A percentile compares a stretch with the other conserved stretches of the same genome.
phyloP scores from a whole-genome alignment of 208 protist genomes.

The Trypanosoma grayi region DNA sequence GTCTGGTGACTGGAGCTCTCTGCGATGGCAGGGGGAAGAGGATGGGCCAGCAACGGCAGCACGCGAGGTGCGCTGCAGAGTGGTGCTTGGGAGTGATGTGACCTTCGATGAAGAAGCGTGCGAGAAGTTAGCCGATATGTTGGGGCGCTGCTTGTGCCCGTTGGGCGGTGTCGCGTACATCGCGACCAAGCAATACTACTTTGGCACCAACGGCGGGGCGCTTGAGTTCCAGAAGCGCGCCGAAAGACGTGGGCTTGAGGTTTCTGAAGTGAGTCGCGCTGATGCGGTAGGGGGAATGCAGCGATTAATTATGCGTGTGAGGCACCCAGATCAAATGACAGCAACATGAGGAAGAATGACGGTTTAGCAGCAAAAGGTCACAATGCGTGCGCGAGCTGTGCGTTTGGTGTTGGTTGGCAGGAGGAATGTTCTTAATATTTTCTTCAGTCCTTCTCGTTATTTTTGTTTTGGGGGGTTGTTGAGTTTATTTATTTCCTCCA shows the following conservation, averaged over 20 bases:
- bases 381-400: too few relatives aligned
- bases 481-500: too few relatives aligned
- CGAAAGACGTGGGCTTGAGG: conserved; percentile 29
- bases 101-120: conserved; percentile 85
- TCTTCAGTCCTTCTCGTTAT: too few relatives aligned
- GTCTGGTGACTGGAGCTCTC: conserved; percentile 70
- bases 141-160: conserved; percentile 60
- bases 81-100: conserved; percentile 81
- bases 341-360: too few relatives aligned
- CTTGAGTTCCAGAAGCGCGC: conserved; percentile 49
- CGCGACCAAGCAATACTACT: conserved; percentile 89
- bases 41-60: neutral
- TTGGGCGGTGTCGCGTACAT: conserved; percentile 51
- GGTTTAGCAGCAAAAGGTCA: too few relatives aligned
- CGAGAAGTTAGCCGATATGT: conserved; percentile 58
- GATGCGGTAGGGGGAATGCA: conserved; percentile 60
- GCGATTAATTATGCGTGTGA: conserved; percentile 58
- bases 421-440: too few relatives aligned
- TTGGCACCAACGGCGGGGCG: conserved; percentile 81
- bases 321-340: conserved; percentile 5
- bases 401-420: too few relatives aligned
- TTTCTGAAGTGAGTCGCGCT: conserved; percentile 35
- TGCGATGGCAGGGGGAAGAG: conserved; percentile 31
- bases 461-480: too few relatives aligned
- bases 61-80: conserved; percentile 24